Evolutionary conservation across 1,284 basidiomycete genomes (phyloP).

Genomic region (Ganoderma sinense): DNA sequence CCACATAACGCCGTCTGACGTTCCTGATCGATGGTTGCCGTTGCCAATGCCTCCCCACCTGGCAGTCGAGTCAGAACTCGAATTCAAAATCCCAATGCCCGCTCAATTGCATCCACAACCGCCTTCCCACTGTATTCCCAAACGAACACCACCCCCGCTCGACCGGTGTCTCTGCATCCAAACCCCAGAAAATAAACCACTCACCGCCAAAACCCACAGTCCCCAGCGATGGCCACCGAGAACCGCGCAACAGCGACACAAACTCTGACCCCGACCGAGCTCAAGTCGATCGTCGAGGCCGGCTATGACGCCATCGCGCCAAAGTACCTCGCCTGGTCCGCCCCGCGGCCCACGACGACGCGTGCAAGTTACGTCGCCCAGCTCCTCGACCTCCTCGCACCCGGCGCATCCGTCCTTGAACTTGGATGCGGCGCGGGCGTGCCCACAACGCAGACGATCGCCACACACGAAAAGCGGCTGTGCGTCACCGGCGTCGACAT

Average conservation of each 20-base stretch:
- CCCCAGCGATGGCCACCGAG: neutral
- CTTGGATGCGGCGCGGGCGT: slow-evolving; percentile 1
- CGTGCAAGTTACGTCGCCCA: slow-evolving; percentile 2
- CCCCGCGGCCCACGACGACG: slow-evolving; percentile 5
- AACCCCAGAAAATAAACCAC: neutral
- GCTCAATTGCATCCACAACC: neutral
- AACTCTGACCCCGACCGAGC: neutral
- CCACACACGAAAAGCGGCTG: neutral
- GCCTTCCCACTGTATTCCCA: neutral
- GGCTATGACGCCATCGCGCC: slow-evolving; percentile 5
- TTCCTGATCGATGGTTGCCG: neutral
- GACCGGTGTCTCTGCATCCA: neutral
- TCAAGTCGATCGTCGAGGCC: neutral
- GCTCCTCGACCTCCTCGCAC: neutral
- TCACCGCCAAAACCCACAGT: neutral
- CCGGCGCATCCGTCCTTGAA: neutral
- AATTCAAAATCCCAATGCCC: neutral
- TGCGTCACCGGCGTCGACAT: slow-evolving; percentile 4
- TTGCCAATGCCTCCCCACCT: neutral
- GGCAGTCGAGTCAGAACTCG: neutral
- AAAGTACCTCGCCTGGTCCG: slow-evolving; percentile 7
- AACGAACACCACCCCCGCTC: too few species aligned
- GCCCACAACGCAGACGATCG: slow-evolving; percentile 2
- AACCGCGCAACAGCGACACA: too few species aligned
- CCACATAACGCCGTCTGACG: neutral